These are phyloP conservation scores for Elaeagnus macrophylla DNA, from an alignment of 306 rosid species.

Conservation along the genomic window DNA sequence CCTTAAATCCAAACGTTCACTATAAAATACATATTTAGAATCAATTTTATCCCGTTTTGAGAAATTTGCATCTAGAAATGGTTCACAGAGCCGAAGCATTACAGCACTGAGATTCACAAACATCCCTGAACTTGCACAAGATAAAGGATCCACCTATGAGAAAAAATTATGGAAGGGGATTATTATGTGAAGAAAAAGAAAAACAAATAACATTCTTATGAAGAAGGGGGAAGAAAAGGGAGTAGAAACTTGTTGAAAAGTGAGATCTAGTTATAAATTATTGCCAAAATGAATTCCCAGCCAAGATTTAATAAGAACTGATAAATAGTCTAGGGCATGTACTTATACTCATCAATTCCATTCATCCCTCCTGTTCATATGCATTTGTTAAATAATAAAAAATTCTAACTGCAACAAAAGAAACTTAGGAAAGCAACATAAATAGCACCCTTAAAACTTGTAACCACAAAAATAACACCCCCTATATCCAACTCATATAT, in stretches of 20 bases:
- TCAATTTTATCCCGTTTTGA: slow-evolving; percentile 85
- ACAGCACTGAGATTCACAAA: slow-evolving; percentile 95
- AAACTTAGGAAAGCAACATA: too few relatives aligned
- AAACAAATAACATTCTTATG: background rate
- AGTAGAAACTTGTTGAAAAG: background rate
- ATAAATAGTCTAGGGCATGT: too few relatives aligned
- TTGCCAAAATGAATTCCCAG: background rate
- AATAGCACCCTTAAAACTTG: too few relatives aligned
- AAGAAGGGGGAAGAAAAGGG: background rate
- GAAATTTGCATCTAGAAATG: slow-evolving; percentile 81
- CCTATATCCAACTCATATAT: too few relatives aligned
- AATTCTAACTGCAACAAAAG: too few relatives aligned
- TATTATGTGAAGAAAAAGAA: slow-evolving; percentile 2
- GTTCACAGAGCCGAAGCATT: slow-evolving; percentile 92
- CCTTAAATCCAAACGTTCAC: slow-evolving; percentile 81
- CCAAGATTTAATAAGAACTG: background rate
- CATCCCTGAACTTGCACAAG: slow-evolving; percentile 99
- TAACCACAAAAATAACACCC: too few relatives aligned
- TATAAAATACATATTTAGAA: slow-evolving; percentile 68
- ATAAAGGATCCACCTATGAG: slow-evolving; percentile 71
- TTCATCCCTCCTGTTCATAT: too few relatives aligned
- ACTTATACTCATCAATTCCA: too few relatives aligned
- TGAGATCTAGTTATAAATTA: background rate
- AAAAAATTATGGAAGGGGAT: background rate
- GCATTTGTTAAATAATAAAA: too few relatives aligned